phyloP scores from a whole-genome alignment of 2,329 filamentous ascomycete genomes.

The Ceratocystis eucalypticola region DNA sequence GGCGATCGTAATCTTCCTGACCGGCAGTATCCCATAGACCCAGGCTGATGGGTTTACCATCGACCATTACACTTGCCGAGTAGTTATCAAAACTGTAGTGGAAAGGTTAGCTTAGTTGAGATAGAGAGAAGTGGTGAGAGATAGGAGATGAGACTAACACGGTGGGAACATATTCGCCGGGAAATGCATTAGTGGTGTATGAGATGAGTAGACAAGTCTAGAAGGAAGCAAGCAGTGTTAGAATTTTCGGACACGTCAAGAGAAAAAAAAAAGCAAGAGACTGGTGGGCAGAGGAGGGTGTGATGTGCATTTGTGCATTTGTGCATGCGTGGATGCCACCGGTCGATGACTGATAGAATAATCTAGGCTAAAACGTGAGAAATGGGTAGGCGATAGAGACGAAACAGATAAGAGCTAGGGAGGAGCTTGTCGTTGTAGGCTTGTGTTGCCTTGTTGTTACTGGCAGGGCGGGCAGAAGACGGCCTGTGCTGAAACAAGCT shows the following conservation, averaged over 20 bases:
- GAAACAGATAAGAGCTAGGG: background rate
- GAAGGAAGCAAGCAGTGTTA: conserved; percentile 9
- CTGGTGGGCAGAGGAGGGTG: background rate
- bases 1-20: conserved; percentile 94
- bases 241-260: conserved; percentile 24
- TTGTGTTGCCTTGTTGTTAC: background rate
- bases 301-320: background rate
- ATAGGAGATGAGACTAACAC: conserved; percentile 48
- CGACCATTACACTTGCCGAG: conserved; percentile 97
- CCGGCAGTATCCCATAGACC: conserved; percentile 97
- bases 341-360: too few relatives aligned
- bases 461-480: background rate
- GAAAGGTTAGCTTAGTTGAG: conserved; percentile 7
- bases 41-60: conserved; percentile 92
- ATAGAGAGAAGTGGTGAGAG: background rate
- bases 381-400: background rate
- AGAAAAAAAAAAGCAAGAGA: conserved; percentile 1
- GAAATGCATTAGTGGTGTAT: conserved; percentile 98
- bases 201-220: conserved; percentile 98
- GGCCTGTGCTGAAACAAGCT: conserved; percentile 14
- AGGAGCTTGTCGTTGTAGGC: too few relatives aligned
- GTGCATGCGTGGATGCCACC: background rate
- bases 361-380: background rate
- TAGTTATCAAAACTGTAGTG: conserved; percentile 83
- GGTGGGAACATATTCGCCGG: conserved; percentile 98